Conservation (phyloP, 1,139 yeast genomes). For the Debaryomyces subglobosus region DNA sequence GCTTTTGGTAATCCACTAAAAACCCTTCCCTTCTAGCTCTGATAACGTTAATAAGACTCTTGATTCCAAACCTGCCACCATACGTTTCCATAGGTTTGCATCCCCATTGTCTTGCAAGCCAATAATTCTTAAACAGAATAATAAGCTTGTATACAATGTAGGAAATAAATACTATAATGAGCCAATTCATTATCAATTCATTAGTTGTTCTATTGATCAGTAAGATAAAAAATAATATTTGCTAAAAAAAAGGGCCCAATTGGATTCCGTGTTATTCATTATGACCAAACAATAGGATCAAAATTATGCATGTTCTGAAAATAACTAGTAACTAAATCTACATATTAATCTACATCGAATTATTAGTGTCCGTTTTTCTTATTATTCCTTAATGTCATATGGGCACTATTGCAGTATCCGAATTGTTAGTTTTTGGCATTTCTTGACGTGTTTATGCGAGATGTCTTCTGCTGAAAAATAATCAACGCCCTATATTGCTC, state of each 20-base stretch:
- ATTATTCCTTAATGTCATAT: neutral
- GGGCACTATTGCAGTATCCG: neutral
- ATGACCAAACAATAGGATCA: neutral
- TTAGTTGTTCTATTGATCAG: neutral
- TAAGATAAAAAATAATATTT: neutral
- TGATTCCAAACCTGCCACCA: constrained; percentile 12
- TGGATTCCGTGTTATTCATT: neutral
- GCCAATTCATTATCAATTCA: neutral
- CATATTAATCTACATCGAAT: neutral
- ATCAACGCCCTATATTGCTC: neutral
- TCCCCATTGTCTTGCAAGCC: constrained; percentile 15
- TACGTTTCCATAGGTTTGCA: constrained; percentile 11
- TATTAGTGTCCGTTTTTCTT: neutral
- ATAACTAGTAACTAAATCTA: neutral
- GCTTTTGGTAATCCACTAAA: constrained; percentile 12
- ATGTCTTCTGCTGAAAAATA: neutral
- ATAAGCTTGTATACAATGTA: neutral
- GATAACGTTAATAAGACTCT: constrained; percentile 9
- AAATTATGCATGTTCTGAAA: neutral
- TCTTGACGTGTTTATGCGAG: neutral
- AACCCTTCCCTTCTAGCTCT: constrained; percentile 12
- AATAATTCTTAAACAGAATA: constrained; percentile 27
- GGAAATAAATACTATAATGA: neutral
- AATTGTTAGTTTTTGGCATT: neutral
- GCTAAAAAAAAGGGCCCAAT: neutral